Conservation (phyloP, 768 basidiomycete species). For the Chalciporus sphaerocephalus region DNA sequence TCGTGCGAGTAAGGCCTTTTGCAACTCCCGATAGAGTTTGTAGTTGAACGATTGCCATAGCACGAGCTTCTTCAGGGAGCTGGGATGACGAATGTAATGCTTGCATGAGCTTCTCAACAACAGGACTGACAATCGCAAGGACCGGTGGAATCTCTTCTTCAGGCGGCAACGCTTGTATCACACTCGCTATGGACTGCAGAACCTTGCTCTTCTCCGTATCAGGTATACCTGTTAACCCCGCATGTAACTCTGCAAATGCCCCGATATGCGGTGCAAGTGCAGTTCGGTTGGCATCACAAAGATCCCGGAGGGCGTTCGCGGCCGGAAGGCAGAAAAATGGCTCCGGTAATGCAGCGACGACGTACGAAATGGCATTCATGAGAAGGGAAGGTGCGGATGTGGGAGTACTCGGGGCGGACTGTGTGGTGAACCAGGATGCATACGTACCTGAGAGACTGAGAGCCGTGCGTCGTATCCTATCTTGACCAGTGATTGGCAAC, state of each 20-base stretch:
- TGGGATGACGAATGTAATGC: slow-evolving; percentile 51
- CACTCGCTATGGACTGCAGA: slow-evolving; percentile 86
- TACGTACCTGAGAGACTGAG: slow-evolving; percentile 76
- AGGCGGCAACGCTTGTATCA: slow-evolving; percentile 85
- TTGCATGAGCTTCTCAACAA: slow-evolving; percentile 64
- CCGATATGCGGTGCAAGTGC: slow-evolving; percentile 79
- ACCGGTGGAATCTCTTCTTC: slow-evolving; percentile 74
- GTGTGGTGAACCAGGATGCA: slow-evolving; percentile 74
- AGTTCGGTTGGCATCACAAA: slow-evolving; percentile 87
- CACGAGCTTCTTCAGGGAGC: slow-evolving; percentile 71
- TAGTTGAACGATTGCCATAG: slow-evolving; percentile 63
- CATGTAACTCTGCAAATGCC: slow-evolving; percentile 82
- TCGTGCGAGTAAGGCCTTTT: slow-evolving; percentile 76
- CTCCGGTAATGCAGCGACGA: slow-evolving; percentile 67
- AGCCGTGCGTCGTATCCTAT: slow-evolving; percentile 68
- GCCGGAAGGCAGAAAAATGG: slow-evolving; percentile 62
- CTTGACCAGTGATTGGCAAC: slow-evolving; percentile 59
- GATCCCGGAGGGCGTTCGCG: slow-evolving; percentile 75
- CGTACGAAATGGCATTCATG: slow-evolving; percentile 62
- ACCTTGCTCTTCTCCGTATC: slow-evolving; percentile 88
- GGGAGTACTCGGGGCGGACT: slow-evolving; percentile 28
- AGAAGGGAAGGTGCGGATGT: slow-evolving; percentile 43
- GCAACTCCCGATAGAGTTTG: slow-evolving; percentile 82
- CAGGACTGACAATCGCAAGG: slow-evolving; percentile 72
- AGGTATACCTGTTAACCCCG: slow-evolving; percentile 66